Evolutionary conservation across 2,329 filamentous ascomycete species (phyloP), one percentile per base, ranked within the genome.

Genomic region (Monosporascus sp.): DNA sequence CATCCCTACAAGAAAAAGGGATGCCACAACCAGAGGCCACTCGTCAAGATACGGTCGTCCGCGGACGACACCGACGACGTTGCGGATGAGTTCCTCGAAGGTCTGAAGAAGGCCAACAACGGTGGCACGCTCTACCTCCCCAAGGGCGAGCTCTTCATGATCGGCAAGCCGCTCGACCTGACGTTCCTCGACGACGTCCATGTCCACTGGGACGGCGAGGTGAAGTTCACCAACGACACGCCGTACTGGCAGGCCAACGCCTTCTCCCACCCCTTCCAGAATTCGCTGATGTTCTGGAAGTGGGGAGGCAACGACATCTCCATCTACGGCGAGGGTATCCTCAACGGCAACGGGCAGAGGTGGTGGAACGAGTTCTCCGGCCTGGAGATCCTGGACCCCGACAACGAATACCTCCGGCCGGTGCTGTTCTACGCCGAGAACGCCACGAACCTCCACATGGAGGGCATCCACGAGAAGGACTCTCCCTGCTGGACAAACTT

Each of bases 401-500:
- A 70, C 53, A 84, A 85, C 60, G 73, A 70, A 2, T 85, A 79
- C 59, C 75, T 80, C 35, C 77, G 82, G 0, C 82, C 82, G 0
- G 80, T 84, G 27, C 72, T 85, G 3, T 85, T 85, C 68, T 72
- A 83, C 38, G 82, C 80, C 0, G 79, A 84, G 63, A 84, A 84
- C 47, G 77, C 80, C 0, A 84, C 81, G 5, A 78, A 82, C 22
- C 64, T 85, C 2, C 73, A 74, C 3, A 74, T 85, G 5, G 74
- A 78, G 37, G 82, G 82, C 1, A 81, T 85, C 50, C 76, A 78
- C 17, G 74, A 84, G 59, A 77, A 82, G 54, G 79, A 83, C 63
- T 83, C 80, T 0, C 82, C 82, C 1, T 83, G 80, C 70, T 85
- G 82, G 82, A 83, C 78, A 2, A 85, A 82, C 61, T 85, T 84